Evolutionary conservation across 2,329 filamentous ascomycete genomes (phyloP), one percentile per base, ranked within the genome.

Genomic region (Camillea tinctor): DNA sequence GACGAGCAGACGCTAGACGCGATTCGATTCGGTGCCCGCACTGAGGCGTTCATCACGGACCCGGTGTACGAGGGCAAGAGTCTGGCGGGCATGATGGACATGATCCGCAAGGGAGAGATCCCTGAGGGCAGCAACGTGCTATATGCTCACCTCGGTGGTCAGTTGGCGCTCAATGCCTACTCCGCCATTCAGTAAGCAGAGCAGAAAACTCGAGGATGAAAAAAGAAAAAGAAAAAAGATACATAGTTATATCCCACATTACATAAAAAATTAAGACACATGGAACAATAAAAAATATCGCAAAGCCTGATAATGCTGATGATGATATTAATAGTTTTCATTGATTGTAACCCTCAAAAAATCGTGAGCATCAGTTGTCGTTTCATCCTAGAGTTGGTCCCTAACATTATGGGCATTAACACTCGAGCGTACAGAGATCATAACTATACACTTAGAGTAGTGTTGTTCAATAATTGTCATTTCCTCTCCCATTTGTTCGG

Each of bases 61-160:
- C 89, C 88, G 0, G 89, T 92, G 1, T 92, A 92, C 68, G 88
- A 91, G 75, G 89, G 89, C 1, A 92, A 92, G 82, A 89, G 85
- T 66, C 75, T 92, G 72, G 88, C 88, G 51, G 51, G 88, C 0
- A 82, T 91, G 87, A 84, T 91, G 66, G 87, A 88, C 70, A 75
- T 91, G 77, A 84, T 90, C 19, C 81, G 77, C 64, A 84, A 81
- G 55, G 87, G 83, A 0, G 84, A 88, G 71, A 86, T 91, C 60
- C 49, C 71, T 0, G 73, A 75, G 3, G 81, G 81, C 0, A 85
- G 85, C n/a, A 89, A 88, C 68, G 84, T 91, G 30, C 69, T 92
- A 60, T 92, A 90, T 73, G 88, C 88, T 1, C 89, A 92, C 74
- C 72, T 91, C 22, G 89, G 89, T 11, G 89, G 89, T 0, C 88